These are phyloP conservation scores for Abortiporus biennis DNA, from an alignment of 1,284 basidiomycete genomes.

Conservation along the genomic window DNA sequence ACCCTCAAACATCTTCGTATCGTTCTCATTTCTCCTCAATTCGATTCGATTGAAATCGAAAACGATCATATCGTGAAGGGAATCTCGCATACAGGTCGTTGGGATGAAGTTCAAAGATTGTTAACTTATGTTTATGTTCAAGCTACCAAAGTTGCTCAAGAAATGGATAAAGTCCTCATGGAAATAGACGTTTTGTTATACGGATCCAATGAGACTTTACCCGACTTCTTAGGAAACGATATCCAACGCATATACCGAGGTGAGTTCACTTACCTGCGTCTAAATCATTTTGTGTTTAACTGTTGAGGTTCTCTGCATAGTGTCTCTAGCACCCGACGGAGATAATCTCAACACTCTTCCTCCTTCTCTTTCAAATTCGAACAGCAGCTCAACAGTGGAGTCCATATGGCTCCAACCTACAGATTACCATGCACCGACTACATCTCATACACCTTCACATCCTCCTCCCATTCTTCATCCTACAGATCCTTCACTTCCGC, in stretches of 20 bases:
- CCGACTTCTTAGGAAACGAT: slow-evolving; percentile 26
- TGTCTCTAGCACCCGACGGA: not conserved
- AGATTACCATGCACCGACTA: slow-evolving; percentile 12
- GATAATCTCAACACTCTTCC: too few species aligned
- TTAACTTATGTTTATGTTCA: slow-evolving; percentile 73
- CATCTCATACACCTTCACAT: slow-evolving; percentile 1
- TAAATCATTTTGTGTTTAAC: too few species aligned
- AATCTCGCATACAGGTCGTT: slow-evolving; percentile 44
- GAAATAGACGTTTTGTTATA: slow-evolving; percentile 64
- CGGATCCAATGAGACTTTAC: slow-evolving; percentile 36
- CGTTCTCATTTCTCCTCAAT: slow-evolving; percentile 54
- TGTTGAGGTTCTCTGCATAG: too few species aligned
- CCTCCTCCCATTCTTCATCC: slow-evolving; percentile 7
- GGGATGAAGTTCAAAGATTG: slow-evolving; percentile 57
- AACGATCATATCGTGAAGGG: slow-evolving; percentile 21
- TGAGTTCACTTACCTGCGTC: slow-evolving; percentile 6
- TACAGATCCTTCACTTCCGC: slow-evolving; percentile 13
- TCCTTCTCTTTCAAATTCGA: not conserved
- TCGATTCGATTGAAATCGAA: slow-evolving; percentile 24
- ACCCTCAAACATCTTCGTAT: slow-evolving; percentile 50
- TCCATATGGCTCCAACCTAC: slow-evolving; percentile 8
- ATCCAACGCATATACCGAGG: slow-evolving; percentile 22
- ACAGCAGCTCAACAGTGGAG: too few species aligned
- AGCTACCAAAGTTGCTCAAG: slow-evolving; percentile 64
- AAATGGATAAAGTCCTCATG: slow-evolving; percentile 59